Conservation (phyloP, 2,329 filamentous ascomycete genomes). For the Xylariaceae sp. region DNA sequence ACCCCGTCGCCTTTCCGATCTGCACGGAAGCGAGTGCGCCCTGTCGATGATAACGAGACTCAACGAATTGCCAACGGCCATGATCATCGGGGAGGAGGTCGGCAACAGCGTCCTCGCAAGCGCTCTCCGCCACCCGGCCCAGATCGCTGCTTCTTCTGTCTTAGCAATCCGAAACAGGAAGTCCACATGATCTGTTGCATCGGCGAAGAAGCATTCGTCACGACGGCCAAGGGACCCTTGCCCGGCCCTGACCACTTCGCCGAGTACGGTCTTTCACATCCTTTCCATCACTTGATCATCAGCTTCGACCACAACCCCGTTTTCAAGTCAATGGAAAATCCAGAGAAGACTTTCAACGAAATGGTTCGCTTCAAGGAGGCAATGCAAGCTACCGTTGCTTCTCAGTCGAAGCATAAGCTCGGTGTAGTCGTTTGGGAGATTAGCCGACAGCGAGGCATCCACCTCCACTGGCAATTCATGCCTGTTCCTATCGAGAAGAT, state of each 20-base stretch:
- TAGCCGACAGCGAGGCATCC: conserved; percentile 73
- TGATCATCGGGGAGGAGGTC: conserved; percentile 41
- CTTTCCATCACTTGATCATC: conserved; percentile 86
- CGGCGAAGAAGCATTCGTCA: conserved; percentile 81
- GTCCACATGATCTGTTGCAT: conserved; percentile 89
- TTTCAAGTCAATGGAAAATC: conserved; percentile 61
- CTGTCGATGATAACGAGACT: conserved; percentile 39
- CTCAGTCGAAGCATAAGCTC: conserved; percentile 53
- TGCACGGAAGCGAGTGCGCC: conserved; percentile 53
- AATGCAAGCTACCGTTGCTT: conserved; percentile 74
- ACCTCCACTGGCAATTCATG: conserved; percentile 91
- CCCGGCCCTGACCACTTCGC: conserved; percentile 66
- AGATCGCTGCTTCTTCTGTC: conserved; percentile 88
- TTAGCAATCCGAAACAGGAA: conserved; percentile 79
- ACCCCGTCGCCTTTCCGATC: conserved; percentile 71
- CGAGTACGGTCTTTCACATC: conserved; percentile 64
- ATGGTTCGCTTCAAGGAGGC: conserved; percentile 78
- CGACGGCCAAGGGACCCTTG: conserved; percentile 87
- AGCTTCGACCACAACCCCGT: conserved; percentile 80
- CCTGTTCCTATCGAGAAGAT: conserved; percentile 69
- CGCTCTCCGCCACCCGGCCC: conserved; percentile 60
- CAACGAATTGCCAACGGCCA: conserved; percentile 50
- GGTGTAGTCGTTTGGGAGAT: conserved; percentile 93
- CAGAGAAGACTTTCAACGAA: conserved; percentile 64
- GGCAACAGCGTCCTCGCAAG: conserved; percentile 42